Conservation (phyloP, 2,329 filamentous ascomycete species). For the Apiospora phragmitis region DNA sequence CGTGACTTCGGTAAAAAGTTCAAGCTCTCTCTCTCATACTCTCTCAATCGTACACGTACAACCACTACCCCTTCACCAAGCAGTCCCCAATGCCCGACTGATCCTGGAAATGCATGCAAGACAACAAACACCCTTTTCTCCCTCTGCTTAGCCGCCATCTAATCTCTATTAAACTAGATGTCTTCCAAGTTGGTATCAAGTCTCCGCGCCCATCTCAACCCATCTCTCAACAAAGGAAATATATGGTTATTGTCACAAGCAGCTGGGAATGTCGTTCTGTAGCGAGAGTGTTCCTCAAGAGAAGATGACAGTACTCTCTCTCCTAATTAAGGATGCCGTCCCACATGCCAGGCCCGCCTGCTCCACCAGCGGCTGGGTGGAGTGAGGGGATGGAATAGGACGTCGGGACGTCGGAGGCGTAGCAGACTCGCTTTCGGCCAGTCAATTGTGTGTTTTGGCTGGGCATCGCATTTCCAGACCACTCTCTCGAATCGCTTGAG, state of each 20-base stretch:
- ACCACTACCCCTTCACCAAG: constrained; percentile 26
- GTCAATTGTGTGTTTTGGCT: constrained; percentile 44
- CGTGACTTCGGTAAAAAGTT: constrained; percentile 19
- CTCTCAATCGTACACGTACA: constrained; percentile 31
- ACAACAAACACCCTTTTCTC: constrained; percentile 41
- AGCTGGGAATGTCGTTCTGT: constrained; percentile 17
- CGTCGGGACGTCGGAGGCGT: constrained; percentile 56
- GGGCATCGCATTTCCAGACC: constrained; percentile 38
- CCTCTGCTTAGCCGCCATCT: constrained; percentile 33
- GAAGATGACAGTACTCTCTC: not conserved
- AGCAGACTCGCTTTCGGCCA: constrained; percentile 67
- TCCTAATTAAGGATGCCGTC: constrained; percentile 59
- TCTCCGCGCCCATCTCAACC: constrained; percentile 20
- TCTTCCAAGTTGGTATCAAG: constrained; percentile 34
- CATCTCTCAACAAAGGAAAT: constrained; percentile 33
- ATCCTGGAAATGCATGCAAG: constrained; percentile 44
- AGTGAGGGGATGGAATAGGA: constrained; percentile 47
- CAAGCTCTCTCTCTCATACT: not conserved
- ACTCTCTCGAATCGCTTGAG: constrained; percentile 36
- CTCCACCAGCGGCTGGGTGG: constrained; percentile 50
- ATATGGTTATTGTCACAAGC: constrained; percentile 32
- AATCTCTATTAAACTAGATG: constrained; percentile 36
- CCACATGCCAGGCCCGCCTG: constrained; percentile 66
- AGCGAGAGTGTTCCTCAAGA: constrained; percentile 15
- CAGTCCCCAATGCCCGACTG: constrained; percentile 29